These are phyloP conservation scores for Actinomortierella ambigua DNA, from an alignment of 371 early-diverging fungal species.

Conservation along the genomic window DNA sequence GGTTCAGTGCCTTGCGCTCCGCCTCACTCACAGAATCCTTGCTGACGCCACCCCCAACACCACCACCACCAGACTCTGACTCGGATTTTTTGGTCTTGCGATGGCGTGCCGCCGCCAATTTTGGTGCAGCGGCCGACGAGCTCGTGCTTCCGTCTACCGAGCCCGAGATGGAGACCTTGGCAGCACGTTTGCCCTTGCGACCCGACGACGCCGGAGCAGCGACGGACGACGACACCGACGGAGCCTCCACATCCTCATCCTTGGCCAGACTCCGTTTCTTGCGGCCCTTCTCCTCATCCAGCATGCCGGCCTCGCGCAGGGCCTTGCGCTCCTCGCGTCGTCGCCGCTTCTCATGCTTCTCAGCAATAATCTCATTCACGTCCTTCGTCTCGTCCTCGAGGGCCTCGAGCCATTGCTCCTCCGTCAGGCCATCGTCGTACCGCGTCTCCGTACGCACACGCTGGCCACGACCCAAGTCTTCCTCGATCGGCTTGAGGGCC, in stretches of 20 bases:
- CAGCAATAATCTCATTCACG: conserved; percentile 61
- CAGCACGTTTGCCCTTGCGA: conserved; percentile 32
- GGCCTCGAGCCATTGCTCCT: conserved; percentile 89
- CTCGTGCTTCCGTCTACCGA: conserved; percentile 12
- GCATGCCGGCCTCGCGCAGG: conserved; percentile 15
- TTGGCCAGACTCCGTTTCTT: conserved; percentile 16
- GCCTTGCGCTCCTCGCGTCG: conserved; percentile 37
- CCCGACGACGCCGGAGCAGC: conserved; percentile 9
- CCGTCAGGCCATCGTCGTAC: conserved; percentile 94
- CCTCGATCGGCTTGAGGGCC: conserved; percentile 48
- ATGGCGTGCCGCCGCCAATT: conserved; percentile 1
- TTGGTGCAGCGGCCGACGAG: conserved; percentile 8
- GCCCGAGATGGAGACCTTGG: conserved; percentile 24
- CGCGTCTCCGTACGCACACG: conserved; percentile 69
- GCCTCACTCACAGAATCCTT: conserved; percentile 44
- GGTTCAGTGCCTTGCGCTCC: conserved; percentile 57
- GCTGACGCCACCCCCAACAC: conserved; percentile 13
- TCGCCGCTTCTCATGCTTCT: conserved; percentile 58
- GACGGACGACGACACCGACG: conserved; percentile 16
- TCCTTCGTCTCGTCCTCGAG: conserved; percentile 69
- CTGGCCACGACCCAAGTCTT: conserved; percentile 76
- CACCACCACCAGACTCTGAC: neutral
- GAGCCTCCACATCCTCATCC: conserved; percentile 22
- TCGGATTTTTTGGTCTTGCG: conserved; percentile 36
- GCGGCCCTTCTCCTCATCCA: conserved; percentile 28